phyloP scores from a whole-genome alignment of 306 rosid genomes.

The Luffa acutangula region DNA sequence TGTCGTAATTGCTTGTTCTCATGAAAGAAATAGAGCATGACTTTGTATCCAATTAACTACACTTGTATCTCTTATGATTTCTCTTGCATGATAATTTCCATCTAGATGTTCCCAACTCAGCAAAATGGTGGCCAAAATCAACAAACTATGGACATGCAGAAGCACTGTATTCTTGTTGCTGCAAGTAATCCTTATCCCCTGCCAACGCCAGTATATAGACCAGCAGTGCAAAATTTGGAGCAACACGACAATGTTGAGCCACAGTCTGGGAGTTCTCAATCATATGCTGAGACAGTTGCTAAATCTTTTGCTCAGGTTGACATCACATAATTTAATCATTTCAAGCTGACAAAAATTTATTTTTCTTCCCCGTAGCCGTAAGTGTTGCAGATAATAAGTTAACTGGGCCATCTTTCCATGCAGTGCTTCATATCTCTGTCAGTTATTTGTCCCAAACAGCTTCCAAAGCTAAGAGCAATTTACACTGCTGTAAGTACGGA shows the following conservation, averaged over 20 bases:
- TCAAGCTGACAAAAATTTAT: not conserved
- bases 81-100: slow-evolving; percentile 14
- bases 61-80: slow-evolving; percentile 12
- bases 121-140: slow-evolving; percentile 69
- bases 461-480: slow-evolving; percentile 63
- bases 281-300: slow-evolving; percentile 88
- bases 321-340: not conserved
- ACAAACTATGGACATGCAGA: slow-evolving; percentile 66
- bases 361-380: not conserved
- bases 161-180: slow-evolving; percentile 82
- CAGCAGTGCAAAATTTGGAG: slow-evolving; percentile 62
- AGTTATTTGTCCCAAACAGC: slow-evolving; percentile 87
- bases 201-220: slow-evolving; percentile 81
- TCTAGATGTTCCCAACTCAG: slow-evolving; percentile 65
- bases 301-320: slow-evolving; percentile 75
- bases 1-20: not conserved
- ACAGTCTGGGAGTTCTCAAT: slow-evolving; percentile 51
- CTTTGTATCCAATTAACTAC: not conserved
- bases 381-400: not conserved
- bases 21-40: not conserved
- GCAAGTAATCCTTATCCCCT: slow-evolving; percentile 90
- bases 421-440: slow-evolving; percentile 86
- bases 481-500: slow-evolving; percentile 61
- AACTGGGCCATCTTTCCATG: slow-evolving; percentile 20
- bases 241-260: slow-evolving; percentile 61